phyloP scores from a whole-genome alignment of 2,329 filamentous ascomycete species.

The Mycocentrospora acerina region DNA sequence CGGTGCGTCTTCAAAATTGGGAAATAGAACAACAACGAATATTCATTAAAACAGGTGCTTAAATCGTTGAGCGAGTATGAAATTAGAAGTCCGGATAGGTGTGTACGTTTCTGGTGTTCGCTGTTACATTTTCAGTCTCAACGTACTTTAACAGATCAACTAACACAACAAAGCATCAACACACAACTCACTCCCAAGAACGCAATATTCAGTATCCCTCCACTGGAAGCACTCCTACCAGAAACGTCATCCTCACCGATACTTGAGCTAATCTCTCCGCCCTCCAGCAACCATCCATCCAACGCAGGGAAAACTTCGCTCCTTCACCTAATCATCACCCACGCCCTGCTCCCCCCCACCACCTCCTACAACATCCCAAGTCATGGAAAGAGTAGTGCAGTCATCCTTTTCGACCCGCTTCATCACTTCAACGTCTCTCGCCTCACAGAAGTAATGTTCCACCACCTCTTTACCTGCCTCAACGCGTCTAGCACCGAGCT shows the following conservation, averaged over 20 bases:
- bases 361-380: slow-evolving; percentile 22
- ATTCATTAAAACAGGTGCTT: slow-evolving; percentile 39
- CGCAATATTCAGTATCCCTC: slow-evolving; percentile 45
- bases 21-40: not conserved
- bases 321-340: slow-evolving; percentile 57
- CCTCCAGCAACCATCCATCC: slow-evolving; percentile 36
- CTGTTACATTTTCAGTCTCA: not conserved
- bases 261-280: slow-evolving; percentile 57
- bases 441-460: slow-evolving; percentile 44
- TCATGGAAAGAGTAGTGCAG: slow-evolving; percentile 46
- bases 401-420: slow-evolving; percentile 60
- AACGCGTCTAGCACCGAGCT: not conserved
- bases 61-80: slow-evolving; percentile 37
- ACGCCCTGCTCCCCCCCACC: slow-evolving; percentile 52
- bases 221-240: slow-evolving; percentile 47
- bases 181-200: not conserved
- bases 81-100: slow-evolving; percentile 11
- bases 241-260: slow-evolving; percentile 13
- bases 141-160: too few relatives aligned
- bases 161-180: not conserved
- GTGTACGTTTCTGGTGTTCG: not conserved
- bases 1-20: slow-evolving; percentile 15
- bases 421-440: slow-evolving; percentile 54
- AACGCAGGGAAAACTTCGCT: slow-evolving; percentile 61
- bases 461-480: slow-evolving; percentile 8